Percentiles rank a stretch among this genome's conserved stretches.
These are phyloP conservation scores for Plasmodium blacklocki DNA, from an alignment of 169 alveolate species.

Conservation along the genomic window DNA sequence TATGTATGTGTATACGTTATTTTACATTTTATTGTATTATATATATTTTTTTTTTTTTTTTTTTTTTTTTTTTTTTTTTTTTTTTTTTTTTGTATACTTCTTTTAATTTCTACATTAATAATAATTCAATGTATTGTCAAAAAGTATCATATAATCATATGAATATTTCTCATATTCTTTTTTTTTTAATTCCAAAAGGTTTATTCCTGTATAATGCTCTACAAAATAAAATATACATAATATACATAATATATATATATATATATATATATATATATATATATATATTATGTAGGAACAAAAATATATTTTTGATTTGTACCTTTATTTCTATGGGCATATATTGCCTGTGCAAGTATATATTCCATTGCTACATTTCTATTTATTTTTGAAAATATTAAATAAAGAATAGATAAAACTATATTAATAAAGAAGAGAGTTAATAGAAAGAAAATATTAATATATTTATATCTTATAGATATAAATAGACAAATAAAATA, in stretches of 20 bases:
- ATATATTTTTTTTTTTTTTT: neutral
- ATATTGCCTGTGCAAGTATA: slow-evolving; percentile 23
- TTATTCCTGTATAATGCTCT: neutral
- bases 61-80: neutral
- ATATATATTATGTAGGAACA: neutral
- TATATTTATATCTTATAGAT: neutral
- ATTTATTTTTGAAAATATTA: slow-evolving; percentile 30
- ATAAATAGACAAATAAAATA: slow-evolving; percentile 25
- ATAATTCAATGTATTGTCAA: slow-evolving; percentile 23
- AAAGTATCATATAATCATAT: slow-evolving; percentile 37
- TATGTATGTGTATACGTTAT: neutral
- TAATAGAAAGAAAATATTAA: slow-evolving; percentile 15
- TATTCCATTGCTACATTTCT: slow-evolving; percentile 35
- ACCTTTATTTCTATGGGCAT: neutral
- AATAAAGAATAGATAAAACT: slow-evolving; percentile 12
- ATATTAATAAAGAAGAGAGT: slow-evolving; percentile 8
- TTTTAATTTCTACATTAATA: slow-evolving; percentile 4
- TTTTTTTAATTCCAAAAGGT: neutral
- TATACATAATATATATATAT: neutral
- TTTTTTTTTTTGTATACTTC: neutral
- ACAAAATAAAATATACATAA: neutral
- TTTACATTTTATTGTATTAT: neutral
- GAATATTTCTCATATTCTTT: slow-evolving; percentile 10
- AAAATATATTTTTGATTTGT: neutral
- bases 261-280: neutral